Base-by-base conservation (phyloP, 2,329 filamentous ascomycete species). In the Dothideomycetes sp. region DNA sequence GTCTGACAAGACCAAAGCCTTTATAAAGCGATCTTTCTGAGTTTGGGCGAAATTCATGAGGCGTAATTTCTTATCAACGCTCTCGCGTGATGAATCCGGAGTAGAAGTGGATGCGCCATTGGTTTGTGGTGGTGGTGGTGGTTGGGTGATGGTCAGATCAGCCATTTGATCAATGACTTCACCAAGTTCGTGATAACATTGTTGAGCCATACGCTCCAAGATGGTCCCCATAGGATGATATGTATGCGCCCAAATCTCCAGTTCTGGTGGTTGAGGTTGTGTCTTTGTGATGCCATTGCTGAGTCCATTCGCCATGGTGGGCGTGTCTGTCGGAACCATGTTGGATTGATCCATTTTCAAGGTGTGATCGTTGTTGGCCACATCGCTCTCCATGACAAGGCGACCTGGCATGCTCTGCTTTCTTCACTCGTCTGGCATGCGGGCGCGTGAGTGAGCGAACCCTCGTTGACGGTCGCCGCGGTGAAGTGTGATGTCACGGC, bases 1-100 rank as follows among this genome's bases (percentile, higher is more conserved):
- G 62, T 91, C 82, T 2, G 83, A 79, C 33, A 98, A 80, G 16
- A 98, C 86, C 15, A 95, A 70, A 6, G 88, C 76, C 64, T 98
- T 96, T 59, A 94, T 85, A 70, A 93, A 96, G 64, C 85, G 86
- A 20, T 81, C 78, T 55, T 94, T 81, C 54, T 82, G 77, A 16
- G 78, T 74, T 57, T 89, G 81, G 7, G 83, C 78, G 64, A 91
- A 94, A 30, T 83, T 76, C 45, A 94, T 63, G 39, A 95, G 61
- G 24, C 70, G 64, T 19, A 76, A 64, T 62, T 94, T 95, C 64
- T 94, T 94, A 22, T 73, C 69, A 10, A 84, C 54, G 54, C 85
- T 89, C 45, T 80, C 77, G 27, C 61, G 57, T 1, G 77, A 80
- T 15, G 64, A 68, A 52, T 84, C 78, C 41, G 78, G 73, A 2